Evolutionary conservation across 164 flowering plant genomes (phyloP).

Genomic region (Dillenia suffruticosa): DNA sequence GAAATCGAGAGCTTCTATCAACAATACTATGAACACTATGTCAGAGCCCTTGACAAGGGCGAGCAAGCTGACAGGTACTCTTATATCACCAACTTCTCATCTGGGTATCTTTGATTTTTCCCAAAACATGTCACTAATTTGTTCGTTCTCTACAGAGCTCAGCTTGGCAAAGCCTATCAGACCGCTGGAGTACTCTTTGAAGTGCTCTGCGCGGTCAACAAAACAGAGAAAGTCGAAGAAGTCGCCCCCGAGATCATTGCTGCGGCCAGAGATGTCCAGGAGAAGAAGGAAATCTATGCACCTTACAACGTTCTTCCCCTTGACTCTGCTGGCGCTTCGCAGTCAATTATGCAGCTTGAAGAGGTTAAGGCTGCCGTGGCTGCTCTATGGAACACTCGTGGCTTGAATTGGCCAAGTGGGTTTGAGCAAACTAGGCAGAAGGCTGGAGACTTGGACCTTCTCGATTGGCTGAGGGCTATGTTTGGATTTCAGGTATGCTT

Average conservation of each 20-base stretch:
- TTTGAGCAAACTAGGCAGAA: slow-evolving; percentile 78
- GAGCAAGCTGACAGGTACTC: slow-evolving; percentile 91
- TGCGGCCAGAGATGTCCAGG: slow-evolving; percentile 93
- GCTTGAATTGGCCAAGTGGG: slow-evolving; percentile 79
- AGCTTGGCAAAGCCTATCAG: slow-evolving; percentile 92
- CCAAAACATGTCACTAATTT: neutral
- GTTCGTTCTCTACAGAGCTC: slow-evolving; percentile 48
- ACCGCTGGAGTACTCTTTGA: slow-evolving; percentile 97
- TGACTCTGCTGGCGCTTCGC: slow-evolving; percentile 93
- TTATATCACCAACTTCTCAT: neutral
- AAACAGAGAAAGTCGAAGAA: slow-evolving; percentile 91
- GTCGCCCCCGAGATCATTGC: slow-evolving; percentile 99
- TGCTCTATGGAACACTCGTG: slow-evolving; percentile 77
- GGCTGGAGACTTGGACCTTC: slow-evolving; percentile 79
- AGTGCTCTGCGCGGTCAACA: slow-evolving; percentile 95
- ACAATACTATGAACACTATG: slow-evolving; percentile 86
- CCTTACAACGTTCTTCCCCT: slow-evolving; percentile 96
- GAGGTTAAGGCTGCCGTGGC: slow-evolving; percentile 96
- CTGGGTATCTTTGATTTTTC: neutral
- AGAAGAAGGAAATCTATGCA: slow-evolving; percentile 86
- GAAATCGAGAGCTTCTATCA: slow-evolving; percentile 89
- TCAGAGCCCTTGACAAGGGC: slow-evolving; percentile 81
- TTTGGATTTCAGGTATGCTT: slow-evolving; percentile 90
- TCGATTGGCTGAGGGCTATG: slow-evolving; percentile 98
- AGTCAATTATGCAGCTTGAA: slow-evolving; percentile 88